phyloP scores from a whole-genome alignment of 2,329 filamentous ascomycete species.

The Paecilomyces niveus region DNA sequence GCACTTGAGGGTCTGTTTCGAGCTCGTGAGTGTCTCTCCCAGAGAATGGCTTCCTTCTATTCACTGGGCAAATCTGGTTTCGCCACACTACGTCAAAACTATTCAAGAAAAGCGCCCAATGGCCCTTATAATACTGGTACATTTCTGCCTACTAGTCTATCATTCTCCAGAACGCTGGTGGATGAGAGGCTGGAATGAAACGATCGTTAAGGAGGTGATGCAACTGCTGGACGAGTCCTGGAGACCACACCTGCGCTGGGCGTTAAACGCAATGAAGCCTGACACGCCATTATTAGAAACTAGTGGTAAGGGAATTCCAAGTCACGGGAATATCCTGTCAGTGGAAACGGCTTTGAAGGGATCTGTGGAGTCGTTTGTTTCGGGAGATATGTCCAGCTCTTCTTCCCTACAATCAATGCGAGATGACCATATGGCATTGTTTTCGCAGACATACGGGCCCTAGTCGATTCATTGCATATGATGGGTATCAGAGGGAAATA shows the following conservation, averaged over 20 bases:
- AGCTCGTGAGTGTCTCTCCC: neutral
- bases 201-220: slow-evolving; percentile 1
- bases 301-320: neutral
- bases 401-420: neutral
- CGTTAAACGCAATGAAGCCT: neutral
- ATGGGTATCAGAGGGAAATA: neutral
- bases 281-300: neutral
- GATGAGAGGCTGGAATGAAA: slow-evolving; percentile 6
- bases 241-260: slow-evolving; percentile 1
- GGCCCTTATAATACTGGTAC: slow-evolving; percentile 3
- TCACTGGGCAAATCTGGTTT: slow-evolving; percentile 1
- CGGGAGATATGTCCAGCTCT: neutral
- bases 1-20: slow-evolving; percentile 1
- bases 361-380: neutral
- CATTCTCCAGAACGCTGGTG: slow-evolving; percentile 3
- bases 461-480: neutral
- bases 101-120: slow-evolving; percentile 2
- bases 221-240: slow-evolving; percentile 3
- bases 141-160: slow-evolving; percentile 3
- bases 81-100: neutral
- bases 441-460: neutral
- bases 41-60: slow-evolving; percentile 3
- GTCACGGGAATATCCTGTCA: neutral
- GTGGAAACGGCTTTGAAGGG: neutral
- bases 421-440: neutral